Conservation (phyloP, 257 asterid genomes). For the Nicotiana tomentosiformis region DNA sequence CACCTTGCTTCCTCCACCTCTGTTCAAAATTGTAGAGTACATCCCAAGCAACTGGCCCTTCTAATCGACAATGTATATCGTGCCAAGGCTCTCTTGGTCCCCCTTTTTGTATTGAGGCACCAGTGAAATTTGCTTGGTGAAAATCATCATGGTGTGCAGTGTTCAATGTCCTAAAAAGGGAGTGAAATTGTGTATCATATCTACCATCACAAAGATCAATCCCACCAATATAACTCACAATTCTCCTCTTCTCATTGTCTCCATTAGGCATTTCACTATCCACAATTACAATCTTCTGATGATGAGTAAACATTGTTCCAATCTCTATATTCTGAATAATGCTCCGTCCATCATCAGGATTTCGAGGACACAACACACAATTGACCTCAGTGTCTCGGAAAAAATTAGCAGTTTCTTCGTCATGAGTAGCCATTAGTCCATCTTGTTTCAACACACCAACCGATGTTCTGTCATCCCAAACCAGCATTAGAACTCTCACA, state of each 20-base stretch:
- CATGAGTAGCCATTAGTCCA: conserved; percentile 19
- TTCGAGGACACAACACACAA: conserved; percentile 18
- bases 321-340: conserved; percentile 2
- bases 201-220: conserved; percentile 8
- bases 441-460: conserved; percentile 6
- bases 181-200: conserved; percentile 11
- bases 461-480: conserved; percentile 12
- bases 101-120: conserved; percentile 8
- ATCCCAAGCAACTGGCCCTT: conserved; percentile 14
- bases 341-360: conserved; percentile 17
- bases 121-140: conserved; percentile 13
- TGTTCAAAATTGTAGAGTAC: conserved; percentile 3
- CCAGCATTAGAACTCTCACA: conserved; percentile 17
- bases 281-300: conserved; percentile 13
- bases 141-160: conserved; percentile 12
- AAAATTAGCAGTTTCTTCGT: conserved; percentile 5
- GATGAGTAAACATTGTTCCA: conserved; percentile 16
- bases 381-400: conserved; percentile 5
- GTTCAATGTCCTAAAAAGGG: conserved; percentile 12
- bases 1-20: conserved; percentile 11
- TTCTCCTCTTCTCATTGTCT: conserved; percentile 11
- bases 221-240: conserved; percentile 17
- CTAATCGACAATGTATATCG: conserved; percentile 11
- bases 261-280: conserved; percentile 12
- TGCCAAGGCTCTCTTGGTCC: conserved; percentile 23